Percentiles rank a stretch among this genome's conserved stretches.
Evolutionary conservation across 768 basidiomycete species (phyloP).

Genomic region (Pleurotus ostreatus): DNA sequence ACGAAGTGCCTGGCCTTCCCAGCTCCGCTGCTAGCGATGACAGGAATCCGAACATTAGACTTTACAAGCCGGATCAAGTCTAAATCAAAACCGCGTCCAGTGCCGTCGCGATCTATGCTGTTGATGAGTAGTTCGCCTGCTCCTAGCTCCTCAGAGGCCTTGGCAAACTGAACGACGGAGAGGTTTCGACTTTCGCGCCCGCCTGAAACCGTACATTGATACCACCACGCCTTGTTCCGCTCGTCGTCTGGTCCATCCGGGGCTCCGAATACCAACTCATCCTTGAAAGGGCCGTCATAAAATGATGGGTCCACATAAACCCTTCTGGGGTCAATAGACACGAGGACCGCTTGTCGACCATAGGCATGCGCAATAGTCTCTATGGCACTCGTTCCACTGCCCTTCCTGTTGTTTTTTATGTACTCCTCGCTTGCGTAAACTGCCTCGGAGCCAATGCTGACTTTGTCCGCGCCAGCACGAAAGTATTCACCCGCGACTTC

Average conservation of each 20-base stretch:
- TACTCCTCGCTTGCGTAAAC: constrained; percentile 90
- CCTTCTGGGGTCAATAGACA: constrained; percentile 91
- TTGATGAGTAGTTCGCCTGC: constrained; percentile 96
- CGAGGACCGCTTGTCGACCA: constrained; percentile 96
- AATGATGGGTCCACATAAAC: constrained; percentile 67
- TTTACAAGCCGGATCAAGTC: constrained; percentile 78
- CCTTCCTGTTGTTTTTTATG: constrained; percentile 38
- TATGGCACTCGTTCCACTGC: constrained; percentile 80
- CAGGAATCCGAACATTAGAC: constrained; percentile 77
- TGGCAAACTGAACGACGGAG: constrained; percentile 87
- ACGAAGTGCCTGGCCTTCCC: constrained; percentile 80
- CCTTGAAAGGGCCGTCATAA: constrained; percentile 67
- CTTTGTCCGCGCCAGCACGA: constrained; percentile 96
- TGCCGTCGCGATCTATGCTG: constrained; percentile 95
- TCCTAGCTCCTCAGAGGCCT: constrained; percentile 85
- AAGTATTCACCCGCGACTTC: constrained; percentile 97
- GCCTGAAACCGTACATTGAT: constrained; percentile 95
- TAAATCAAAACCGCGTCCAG: constrained; percentile 87
- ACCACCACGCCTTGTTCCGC: constrained; percentile 89
- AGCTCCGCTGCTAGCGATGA: constrained; percentile 94
- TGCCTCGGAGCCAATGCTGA: constrained; percentile 95
- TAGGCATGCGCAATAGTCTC: constrained; percentile 89
- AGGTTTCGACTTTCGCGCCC: constrained; percentile 81
- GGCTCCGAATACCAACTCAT: constrained; percentile 54
- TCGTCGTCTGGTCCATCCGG: constrained; percentile 48